phyloP scores from a whole-genome alignment of 78 protist genomes.

The Planoprotostelium fungivorum region DNA sequence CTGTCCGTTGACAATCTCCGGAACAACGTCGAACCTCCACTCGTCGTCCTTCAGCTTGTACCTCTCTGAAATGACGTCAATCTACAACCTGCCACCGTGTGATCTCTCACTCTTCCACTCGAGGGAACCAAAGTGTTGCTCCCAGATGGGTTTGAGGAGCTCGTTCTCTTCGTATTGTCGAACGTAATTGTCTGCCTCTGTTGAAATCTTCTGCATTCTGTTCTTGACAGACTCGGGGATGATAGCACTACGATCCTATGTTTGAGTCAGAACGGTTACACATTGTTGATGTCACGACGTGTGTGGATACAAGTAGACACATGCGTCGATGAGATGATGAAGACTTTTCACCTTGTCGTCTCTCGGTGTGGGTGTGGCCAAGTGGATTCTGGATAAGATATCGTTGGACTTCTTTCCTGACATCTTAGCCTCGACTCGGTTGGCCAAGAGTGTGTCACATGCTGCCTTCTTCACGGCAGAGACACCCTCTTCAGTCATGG shows the following conservation, averaged over 20 bases:
- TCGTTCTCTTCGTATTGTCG: conserved; percentile 19
- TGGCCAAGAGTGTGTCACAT: conserved; percentile 87
- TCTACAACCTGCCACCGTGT: conserved; percentile 1
- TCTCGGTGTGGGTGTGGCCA: conserved; percentile 78
- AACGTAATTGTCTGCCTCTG: conserved; percentile 9
- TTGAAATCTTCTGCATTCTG: background rate
- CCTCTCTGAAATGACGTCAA: background rate
- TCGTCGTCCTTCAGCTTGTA: conserved; percentile 59
- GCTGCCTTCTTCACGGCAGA: conserved; percentile 78
- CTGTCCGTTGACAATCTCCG: conserved; percentile 98
- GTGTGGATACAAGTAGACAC: background rate
- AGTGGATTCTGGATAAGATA: conserved; percentile 65
- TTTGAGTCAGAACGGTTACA: no score
- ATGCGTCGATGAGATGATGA: background rate
- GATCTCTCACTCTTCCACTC: conserved; percentile 11
- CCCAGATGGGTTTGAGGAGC: background rate
- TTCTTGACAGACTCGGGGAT: conserved; percentile 57
- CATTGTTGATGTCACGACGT: background rate
- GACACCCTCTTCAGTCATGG: conserved; percentile 85
- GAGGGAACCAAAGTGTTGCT: background rate
- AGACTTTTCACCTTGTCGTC: conserved; percentile 43
- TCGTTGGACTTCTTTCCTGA: background rate
- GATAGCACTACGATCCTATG: no score
- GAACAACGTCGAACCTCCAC: conserved; percentile 94
- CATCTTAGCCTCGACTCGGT: conserved; percentile 73